Base-by-base conservation (phyloP, 2,329 filamentous ascomycete species). In the Coniochaeta sp. region DNA sequence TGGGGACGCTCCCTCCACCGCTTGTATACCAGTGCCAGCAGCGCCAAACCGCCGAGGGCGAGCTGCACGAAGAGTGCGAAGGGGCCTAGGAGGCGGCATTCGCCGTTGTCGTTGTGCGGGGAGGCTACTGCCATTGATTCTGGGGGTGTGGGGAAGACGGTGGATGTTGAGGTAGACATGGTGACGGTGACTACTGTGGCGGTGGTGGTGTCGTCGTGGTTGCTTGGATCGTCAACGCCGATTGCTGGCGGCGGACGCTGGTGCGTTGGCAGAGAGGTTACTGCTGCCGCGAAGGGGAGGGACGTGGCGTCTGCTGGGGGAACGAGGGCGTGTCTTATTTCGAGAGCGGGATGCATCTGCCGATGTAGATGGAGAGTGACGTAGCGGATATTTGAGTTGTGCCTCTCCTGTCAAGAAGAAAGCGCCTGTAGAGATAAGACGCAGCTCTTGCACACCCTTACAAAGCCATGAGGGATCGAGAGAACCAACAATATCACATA, bases 51-150 rank as follows among this genome's bases (percentile, higher is more conserved):
- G 19, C 95, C 95, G 19, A 99, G 84, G 1, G 91, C 90, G 50
- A 85, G 89, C 77, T 99, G 95, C 6, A 99, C 89, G 36, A 99
- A 70, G 60, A 99, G 82, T 14, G 95, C 93, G 72, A 98, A 99
- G 4, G 93, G 85, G 0, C 95, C 95, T 2, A 99, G 81, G 11
- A 99, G 82, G 65, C 88, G 83, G 73, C 95, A 99, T 76, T 96
- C 91, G 66, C 89, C 90, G 58, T 58, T 58, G 81, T 82, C 34
- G 83, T 31, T 26, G 60, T 59, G 19, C 36, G 17, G 16, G n/a
- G 22, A 12, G 54, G 19, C 24, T 1, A 22, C 28, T 38, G 28
- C 26, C 1, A 33, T 34, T 38, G 58, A 36, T 5, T 1, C 22
- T n/a, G 58, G 1, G 12, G 44, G 7, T 52, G 47, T 26, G 47